Percentiles rank a stretch among this genome's conserved stretches.
Conservation (phyloP, 2,329 filamentous ascomycete genomes). For the Penicillium crustosum region DNA sequence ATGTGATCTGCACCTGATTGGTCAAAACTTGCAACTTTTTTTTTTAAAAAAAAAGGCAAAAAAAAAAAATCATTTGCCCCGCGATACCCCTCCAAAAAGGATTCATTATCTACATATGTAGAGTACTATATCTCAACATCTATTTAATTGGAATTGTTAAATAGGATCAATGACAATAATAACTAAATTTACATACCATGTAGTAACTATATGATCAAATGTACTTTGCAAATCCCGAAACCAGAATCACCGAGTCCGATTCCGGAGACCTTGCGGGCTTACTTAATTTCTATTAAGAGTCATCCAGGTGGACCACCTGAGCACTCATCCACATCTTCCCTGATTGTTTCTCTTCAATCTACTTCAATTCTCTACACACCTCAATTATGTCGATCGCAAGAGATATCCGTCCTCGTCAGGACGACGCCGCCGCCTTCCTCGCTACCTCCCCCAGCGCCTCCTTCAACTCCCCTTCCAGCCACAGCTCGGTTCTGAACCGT, state of each 20-base stretch:
- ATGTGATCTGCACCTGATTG: conserved; percentile 4
- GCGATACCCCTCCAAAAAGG: conserved; percentile 6
- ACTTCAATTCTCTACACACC: background rate
- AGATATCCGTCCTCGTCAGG: conserved; percentile 36
- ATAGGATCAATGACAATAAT: background rate
- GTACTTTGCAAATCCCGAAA: background rate
- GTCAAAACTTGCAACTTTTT: background rate
- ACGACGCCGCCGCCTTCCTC: conserved; percentile 51
- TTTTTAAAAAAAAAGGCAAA: background rate
- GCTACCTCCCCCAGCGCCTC: conserved; percentile 73
- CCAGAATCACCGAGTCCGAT: conserved; percentile 9
- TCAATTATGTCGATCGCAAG: conserved; percentile 34
- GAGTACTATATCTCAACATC: background rate
- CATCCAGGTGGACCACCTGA: background rate
- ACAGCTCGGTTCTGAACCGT: conserved; percentile 49
- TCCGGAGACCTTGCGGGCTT: conserved; percentile 20
- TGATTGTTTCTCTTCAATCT: conserved; percentile 1
- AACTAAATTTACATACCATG: background rate
- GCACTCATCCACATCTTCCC: conserved; percentile 13
- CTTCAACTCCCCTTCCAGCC: conserved; percentile 72
- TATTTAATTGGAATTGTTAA: background rate
- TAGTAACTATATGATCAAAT: background rate
- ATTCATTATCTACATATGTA: background rate
- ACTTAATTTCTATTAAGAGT: conserved; percentile 20
- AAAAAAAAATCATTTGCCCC: conserved; percentile 1